Conservation (phyloP, 164 flowering plant species). For the Paratinospora sagittata region DNA sequence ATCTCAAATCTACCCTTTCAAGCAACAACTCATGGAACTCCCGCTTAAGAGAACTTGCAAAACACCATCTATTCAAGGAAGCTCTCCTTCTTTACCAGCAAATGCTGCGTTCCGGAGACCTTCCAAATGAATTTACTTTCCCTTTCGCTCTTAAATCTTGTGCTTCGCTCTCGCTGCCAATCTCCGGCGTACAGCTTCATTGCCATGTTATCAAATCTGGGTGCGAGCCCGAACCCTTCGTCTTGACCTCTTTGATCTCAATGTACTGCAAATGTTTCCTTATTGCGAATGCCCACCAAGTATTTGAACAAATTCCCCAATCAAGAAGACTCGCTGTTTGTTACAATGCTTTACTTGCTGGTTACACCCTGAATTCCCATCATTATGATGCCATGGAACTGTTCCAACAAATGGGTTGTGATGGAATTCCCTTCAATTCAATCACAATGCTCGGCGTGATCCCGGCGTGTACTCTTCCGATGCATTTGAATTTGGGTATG, state of each 20-base stretch:
- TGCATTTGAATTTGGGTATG: slow-evolving; percentile 44
- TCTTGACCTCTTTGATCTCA: slow-evolving; percentile 57
- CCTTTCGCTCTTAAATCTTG: slow-evolving; percentile 80
- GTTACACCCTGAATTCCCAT: slow-evolving; percentile 36
- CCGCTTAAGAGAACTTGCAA: slow-evolving; percentile 50
- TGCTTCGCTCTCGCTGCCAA: slow-evolving; percentile 49
- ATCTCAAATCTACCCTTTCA: background rate
- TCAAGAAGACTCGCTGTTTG: slow-evolving; percentile 36
- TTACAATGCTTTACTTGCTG: slow-evolving; percentile 77
- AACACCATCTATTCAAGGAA: slow-evolving; percentile 39
- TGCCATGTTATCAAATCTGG: slow-evolving; percentile 54
- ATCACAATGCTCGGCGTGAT: slow-evolving; percentile 73
- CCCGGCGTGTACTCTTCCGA: slow-evolving; percentile 41
- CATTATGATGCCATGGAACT: slow-evolving; percentile 36
- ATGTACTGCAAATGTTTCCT: slow-evolving; percentile 48
- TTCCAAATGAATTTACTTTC: slow-evolving; percentile 75
- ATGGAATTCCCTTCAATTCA: slow-evolving; percentile 35
- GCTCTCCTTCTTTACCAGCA: slow-evolving; percentile 59
- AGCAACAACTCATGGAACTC: slow-evolving; percentile 46
- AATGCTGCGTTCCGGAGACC: slow-evolving; percentile 55
- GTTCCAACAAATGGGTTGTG: slow-evolving; percentile 48
- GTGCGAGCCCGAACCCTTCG: slow-evolving; percentile 50
- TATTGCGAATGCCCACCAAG: slow-evolving; percentile 34
- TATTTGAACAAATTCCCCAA: slow-evolving; percentile 58
- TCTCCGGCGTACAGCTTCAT: slow-evolving; percentile 61